A percentile compares a stretch with the other conserved stretches of the same genome.
Evolutionary conservation across 2,329 filamentous ascomycete species (phyloP).

Genomic region (Neopestalotiopsis sp.): DNA sequence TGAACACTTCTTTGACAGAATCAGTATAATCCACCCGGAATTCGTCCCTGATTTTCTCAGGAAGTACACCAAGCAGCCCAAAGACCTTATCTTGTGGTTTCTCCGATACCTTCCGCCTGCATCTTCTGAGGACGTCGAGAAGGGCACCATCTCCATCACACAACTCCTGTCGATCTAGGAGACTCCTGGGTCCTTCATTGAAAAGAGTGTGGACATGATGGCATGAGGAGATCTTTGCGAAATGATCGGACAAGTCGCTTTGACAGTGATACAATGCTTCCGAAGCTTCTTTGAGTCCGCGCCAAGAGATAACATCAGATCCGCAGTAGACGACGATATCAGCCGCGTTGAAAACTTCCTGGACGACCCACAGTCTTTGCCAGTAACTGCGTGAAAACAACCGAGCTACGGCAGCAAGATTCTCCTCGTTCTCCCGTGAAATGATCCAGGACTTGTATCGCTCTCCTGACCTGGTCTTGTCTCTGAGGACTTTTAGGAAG

Average conservation of each 20-base stretch:
- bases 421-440: not conserved
- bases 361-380: slow-evolving; percentile 38
- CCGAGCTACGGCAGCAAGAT: slow-evolving; percentile 29
- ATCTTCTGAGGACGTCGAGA: not conserved
- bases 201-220: not conserved
- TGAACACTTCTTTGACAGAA: slow-evolving; percentile 39
- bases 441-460: not conserved
- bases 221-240: not conserved
- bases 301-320: slow-evolving; percentile 27
- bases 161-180: not conserved
- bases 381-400: slow-evolving; percentile 42
- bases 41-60: too few relatives aligned
- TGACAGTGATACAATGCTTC: slow-evolving; percentile 18
- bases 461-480: not conserved
- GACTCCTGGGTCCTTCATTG: not conserved
- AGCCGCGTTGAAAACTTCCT: slow-evolving; percentile 33
- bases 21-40: slow-evolving; percentile 39
- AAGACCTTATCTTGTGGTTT: slow-evolving; percentile 43
- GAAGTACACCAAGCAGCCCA: slow-evolving; percentile 41
- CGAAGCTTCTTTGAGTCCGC: slow-evolving; percentile 24
- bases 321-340: slow-evolving; percentile 32
- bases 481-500: not conserved
- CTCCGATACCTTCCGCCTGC: slow-evolving; percentile 28
- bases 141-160: not conserved
- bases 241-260: not conserved